These are phyloP conservation scores for Cyphellophora attinorum DNA, from an alignment of 2,329 filamentous ascomycete genomes.

Conservation along the genomic window DNA sequence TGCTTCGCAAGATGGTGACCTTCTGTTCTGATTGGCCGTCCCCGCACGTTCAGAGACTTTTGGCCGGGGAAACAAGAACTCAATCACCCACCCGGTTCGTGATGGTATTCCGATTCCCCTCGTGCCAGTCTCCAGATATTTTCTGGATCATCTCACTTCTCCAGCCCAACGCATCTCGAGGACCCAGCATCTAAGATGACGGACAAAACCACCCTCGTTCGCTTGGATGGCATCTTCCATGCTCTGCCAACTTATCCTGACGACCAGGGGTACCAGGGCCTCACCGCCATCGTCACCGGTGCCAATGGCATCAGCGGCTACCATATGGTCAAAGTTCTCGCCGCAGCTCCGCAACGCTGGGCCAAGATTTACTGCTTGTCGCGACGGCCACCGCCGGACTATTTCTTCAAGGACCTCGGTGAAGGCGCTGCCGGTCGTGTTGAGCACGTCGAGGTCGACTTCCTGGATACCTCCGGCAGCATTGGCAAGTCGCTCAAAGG, in stretches of 20 bases:
- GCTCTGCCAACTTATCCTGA: slow-evolving; percentile 34
- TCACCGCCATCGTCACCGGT: slow-evolving; percentile 43
- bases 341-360: slow-evolving; percentile 36
- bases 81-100: no score
- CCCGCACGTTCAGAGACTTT: no score
- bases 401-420: slow-evolving; percentile 19
- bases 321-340: slow-evolving; percentile 40
- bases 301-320: slow-evolving; percentile 45
- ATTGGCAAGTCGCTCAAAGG: slow-evolving; percentile 18
- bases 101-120: no score
- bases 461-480: slow-evolving; percentile 19
- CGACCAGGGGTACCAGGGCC: slow-evolving; percentile 26
- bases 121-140: no score
- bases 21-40: no score
- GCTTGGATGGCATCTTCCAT: slow-evolving; percentile 35
- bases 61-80: no score
- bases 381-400: slow-evolving; percentile 29
- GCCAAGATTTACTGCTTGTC: slow-evolving; percentile 42
- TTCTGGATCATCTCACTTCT: no score
- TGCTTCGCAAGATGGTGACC: no score
- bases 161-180: no score
- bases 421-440: slow-evolving; percentile 26
- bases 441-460: slow-evolving; percentile 30
- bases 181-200: neutral
- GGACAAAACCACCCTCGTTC: slow-evolving; percentile 2